These are phyloP conservation scores for Daldinia sp. DNA, from an alignment of 2,329 filamentous ascomycete species.

Conservation along the genomic window DNA sequence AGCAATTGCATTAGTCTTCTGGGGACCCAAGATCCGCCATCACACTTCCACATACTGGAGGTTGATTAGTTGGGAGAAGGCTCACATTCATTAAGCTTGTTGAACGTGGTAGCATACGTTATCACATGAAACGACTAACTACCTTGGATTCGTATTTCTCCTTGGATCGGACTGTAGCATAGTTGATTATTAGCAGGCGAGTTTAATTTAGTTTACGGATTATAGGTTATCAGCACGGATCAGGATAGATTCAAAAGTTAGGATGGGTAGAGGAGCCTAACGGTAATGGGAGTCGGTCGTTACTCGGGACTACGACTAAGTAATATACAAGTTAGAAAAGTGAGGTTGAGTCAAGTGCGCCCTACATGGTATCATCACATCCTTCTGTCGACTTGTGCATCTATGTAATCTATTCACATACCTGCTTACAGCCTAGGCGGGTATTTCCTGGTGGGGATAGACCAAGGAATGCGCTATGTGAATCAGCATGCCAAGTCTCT, in stretches of 20 bases:
- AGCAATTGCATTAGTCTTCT: slow-evolving; percentile 7
- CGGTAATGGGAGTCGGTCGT: not conserved
- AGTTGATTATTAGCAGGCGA: not conserved
- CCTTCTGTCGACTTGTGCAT: no score
- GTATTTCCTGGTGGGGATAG: no score
- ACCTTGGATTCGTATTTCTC: no score
- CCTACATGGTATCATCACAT: no score
- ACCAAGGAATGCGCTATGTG: not conserved
- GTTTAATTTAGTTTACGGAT: not conserved
- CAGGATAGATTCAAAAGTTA: not conserved
- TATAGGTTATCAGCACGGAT: not conserved
- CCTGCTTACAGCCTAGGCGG: no score
- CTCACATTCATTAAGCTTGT: not conserved
- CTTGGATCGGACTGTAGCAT: not conserved
- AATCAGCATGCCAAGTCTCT: not conserved
- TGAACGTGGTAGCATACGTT: not conserved
- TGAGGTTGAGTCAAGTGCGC: no score
- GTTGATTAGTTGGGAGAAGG: slow-evolving; percentile 18
- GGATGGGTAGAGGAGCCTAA: not conserved
- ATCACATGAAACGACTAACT: no score
- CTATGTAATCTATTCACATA: no score
- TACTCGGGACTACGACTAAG: not conserved
- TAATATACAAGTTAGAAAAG: not conserved
- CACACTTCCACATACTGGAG: slow-evolving; percentile 23
- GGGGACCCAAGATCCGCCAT: slow-evolving; percentile 22